A percentile compares a stretch with the other conserved stretches of the same genome.
Conservation (phyloP, 176 grass and related monocot genomes). For the Zoysia japonica region DNA sequence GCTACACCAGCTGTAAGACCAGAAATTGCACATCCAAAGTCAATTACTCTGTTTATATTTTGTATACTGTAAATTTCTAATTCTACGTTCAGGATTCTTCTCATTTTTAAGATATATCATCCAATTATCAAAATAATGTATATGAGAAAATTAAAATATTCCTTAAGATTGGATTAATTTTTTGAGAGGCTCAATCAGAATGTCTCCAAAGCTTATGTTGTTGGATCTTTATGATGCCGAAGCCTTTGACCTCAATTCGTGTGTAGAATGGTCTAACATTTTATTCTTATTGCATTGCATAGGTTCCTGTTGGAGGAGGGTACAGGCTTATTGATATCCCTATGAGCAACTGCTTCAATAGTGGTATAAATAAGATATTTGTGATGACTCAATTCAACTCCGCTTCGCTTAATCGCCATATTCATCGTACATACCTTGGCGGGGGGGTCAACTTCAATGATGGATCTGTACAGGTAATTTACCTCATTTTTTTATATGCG, state of each 20-base stretch:
- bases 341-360: constrained; percentile 90
- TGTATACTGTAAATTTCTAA: constrained; percentile 9
- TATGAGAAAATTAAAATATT: not conserved
- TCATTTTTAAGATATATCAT: constrained; percentile 3
- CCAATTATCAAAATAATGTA: not conserved
- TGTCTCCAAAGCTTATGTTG: not conserved
- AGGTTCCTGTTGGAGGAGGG: constrained; percentile 87
- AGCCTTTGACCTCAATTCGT: not conserved
- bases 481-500: constrained; percentile 6
- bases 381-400: constrained; percentile 89
- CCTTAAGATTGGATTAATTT: not conserved
- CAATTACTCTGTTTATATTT: constrained; percentile 8
- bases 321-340: constrained; percentile 78
- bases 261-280: not conserved
- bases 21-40: constrained; percentile 9
- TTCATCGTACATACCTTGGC: constrained; percentile 63
- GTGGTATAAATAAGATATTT: constrained; percentile 79
- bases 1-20: constrained; percentile 75
- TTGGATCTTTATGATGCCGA: not conserved
- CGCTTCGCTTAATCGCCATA: constrained; percentile 71
- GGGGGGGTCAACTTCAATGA: constrained; percentile 54
- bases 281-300: constrained; percentile 39
- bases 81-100: constrained; percentile 2
- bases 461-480: constrained; percentile 75
- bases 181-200: not conserved